A percentile compares a stretch with the other conserved stretches of the same genome.
These are phyloP conservation scores for Penicillium sp. DNA, from an alignment of 2,329 filamentous ascomycete genomes.

Conservation along the genomic window DNA sequence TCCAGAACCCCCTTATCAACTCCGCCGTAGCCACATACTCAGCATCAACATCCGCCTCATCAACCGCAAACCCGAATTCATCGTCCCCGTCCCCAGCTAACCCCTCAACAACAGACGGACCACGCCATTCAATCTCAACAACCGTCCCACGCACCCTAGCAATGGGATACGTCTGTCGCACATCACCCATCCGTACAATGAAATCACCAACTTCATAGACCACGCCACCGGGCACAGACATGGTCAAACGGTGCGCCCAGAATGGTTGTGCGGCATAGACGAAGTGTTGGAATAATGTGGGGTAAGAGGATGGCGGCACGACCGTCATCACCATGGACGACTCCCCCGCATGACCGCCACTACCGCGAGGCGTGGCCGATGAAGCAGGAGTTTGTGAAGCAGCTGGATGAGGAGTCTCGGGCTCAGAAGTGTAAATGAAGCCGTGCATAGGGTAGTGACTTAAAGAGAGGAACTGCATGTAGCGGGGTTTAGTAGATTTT, in stretches of 20 bases:
- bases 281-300: conserved; percentile 41
- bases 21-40: conserved; percentile 34
- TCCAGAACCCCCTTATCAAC: conserved; percentile 45
- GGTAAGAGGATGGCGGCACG: conserved; percentile 34
- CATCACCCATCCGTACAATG: conserved; percentile 42
- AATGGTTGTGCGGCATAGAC: conserved; percentile 42
- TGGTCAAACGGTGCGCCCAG: conserved; percentile 43
- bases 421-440: conserved; percentile 42
- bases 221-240: conserved; percentile 35
- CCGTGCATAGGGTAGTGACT: conserved; percentile 41
- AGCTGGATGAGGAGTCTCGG: conserved; percentile 13
- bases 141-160: conserved; percentile 41
- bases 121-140: conserved; percentile 46
- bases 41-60: conserved; percentile 39
- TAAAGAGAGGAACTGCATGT: conserved; percentile 44
- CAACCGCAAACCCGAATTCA: conserved; percentile 32
- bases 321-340: conserved; percentile 40
- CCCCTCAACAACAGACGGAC: conserved; percentile 33
- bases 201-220: conserved; percentile 46
- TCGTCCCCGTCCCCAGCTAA: conserved; percentile 4
- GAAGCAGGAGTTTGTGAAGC: background rate
- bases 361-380: background rate
- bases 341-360: background rate
- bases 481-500: conserved; percentile 33
- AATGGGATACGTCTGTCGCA: conserved; percentile 40